Evolutionary conservation across 2,329 filamentous ascomycete species (phyloP).

Genomic region (Colletotrichum eleusines): DNA sequence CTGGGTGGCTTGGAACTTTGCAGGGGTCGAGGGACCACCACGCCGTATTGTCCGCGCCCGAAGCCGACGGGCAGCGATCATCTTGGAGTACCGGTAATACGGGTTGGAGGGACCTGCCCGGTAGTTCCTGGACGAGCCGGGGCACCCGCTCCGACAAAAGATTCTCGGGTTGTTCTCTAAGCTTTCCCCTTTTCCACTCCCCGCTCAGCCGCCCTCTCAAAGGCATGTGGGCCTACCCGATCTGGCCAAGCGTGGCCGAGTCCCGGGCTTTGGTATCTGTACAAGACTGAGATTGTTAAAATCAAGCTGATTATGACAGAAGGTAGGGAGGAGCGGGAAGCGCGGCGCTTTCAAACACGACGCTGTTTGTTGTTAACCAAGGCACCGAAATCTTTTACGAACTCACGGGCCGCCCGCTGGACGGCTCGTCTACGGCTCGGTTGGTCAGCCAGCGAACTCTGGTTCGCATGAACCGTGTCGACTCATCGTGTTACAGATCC

Average conservation of each 20-base stretch:
- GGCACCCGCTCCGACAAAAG: constrained; percentile 8
- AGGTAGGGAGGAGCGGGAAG: not conserved
- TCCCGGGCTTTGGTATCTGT: constrained; percentile 11
- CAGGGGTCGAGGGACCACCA: constrained; percentile 19
- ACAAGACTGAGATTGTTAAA: constrained; percentile 11
- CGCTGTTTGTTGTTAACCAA: constrained; percentile 18
- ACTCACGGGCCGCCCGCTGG: constrained; percentile 24
- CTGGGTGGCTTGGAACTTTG: constrained; percentile 32
- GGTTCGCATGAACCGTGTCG: constrained; percentile 11
- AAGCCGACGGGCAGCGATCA: constrained; percentile 19
- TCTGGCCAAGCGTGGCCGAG: constrained; percentile 20
- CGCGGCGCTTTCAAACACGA: constrained; percentile 20
- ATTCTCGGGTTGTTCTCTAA: constrained; percentile 15
- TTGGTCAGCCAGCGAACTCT: constrained; percentile 9
- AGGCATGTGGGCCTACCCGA: constrained; percentile 26
- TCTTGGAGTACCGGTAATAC: constrained; percentile 15
- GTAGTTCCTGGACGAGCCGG: constrained; percentile 7
- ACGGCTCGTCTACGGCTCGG: constrained; percentile 8
- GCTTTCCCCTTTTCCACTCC: constrained; percentile 31
- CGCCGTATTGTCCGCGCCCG: constrained; percentile 14
- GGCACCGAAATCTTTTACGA: not conserved
- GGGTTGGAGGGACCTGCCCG: not conserved
- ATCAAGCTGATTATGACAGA: constrained; percentile 9
- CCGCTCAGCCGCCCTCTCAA: constrained; percentile 21
- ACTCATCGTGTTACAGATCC: not conserved